A percentile compares a stretch with the other conserved stretches of the same genome.
These are phyloP conservation scores for Lomentospora prolificans DNA, from an alignment of 2,329 filamentous ascomycete genomes.

Conservation along the genomic window DNA sequence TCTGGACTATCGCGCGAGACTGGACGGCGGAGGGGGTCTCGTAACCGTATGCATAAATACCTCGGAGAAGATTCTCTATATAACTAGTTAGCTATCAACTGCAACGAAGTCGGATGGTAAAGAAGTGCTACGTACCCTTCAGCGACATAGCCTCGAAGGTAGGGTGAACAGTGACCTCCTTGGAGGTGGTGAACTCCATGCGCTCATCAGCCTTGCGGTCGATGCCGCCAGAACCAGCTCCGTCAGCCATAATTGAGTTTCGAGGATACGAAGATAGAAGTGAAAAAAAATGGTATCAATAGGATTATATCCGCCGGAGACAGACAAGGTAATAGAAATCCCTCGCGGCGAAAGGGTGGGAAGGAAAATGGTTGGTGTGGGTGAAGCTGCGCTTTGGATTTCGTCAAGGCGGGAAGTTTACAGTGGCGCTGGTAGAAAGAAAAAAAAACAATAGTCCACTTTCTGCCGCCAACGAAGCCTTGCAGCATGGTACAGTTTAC, in stretches of 20 bases:
- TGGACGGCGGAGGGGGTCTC: constrained; percentile 97
- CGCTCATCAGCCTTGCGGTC: constrained; percentile 91
- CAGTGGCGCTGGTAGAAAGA: background rate
- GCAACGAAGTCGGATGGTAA: background rate
- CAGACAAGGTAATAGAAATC: too few relatives aligned
- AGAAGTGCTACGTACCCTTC: constrained; percentile 47
- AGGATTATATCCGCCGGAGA: too few relatives aligned
- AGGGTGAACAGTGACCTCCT: constrained; percentile 90
- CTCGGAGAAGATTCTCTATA: constrained; percentile 81
- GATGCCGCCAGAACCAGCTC: constrained; percentile 47
- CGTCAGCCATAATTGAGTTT: constrained; percentile 83
- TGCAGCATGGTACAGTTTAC: background rate
- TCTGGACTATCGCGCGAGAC: constrained; percentile 94
- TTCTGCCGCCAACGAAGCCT: too few relatives aligned
- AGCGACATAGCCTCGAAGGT: constrained; percentile 95
- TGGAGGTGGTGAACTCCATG: constrained; percentile 97
- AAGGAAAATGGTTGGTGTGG: background rate
- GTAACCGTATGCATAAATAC: constrained; percentile 97
- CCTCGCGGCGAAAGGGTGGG: too few relatives aligned
- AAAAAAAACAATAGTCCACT: too few relatives aligned
- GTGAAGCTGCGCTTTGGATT: background rate
- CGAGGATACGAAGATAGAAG: too few relatives aligned
- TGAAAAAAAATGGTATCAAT: background rate
- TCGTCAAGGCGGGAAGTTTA: too few relatives aligned
- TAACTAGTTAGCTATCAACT: background rate